phyloP scores from a whole-genome alignment of 1,284 basidiomycete species.

The Ganoderma sp. region DNA sequence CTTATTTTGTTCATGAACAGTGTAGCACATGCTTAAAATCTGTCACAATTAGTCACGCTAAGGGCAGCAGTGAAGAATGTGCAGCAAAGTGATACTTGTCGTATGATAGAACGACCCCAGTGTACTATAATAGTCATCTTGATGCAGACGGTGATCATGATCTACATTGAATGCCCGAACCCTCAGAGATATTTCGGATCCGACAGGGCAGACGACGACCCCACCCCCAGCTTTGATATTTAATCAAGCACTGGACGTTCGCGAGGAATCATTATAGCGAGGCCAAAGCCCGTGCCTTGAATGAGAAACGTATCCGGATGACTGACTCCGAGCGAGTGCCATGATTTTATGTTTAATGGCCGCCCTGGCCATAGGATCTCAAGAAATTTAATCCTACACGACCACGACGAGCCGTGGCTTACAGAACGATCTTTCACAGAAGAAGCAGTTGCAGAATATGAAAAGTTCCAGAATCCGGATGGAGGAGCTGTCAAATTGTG shows the following conservation, averaged over 20 bases:
- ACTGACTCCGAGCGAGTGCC: too few species aligned
- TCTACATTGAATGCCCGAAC: neutral
- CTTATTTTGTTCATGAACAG: neutral
- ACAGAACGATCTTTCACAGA: neutral
- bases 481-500: neutral
- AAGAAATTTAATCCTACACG: too few species aligned
- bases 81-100: neutral
- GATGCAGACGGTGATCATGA: neutral
- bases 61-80: neutral
- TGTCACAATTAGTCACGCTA: neutral
- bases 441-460: too few species aligned
- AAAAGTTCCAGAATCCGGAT: neutral
- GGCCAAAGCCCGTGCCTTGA: too few species aligned
- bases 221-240: too few species aligned
- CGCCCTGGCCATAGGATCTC: too few species aligned
- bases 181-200: neutral
- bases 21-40: neutral
- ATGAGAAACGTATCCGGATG: too few species aligned
- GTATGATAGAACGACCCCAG: neutral
- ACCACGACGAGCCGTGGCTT: neutral
- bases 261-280: too few species aligned
- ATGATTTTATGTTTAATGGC: too few species aligned
- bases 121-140: too few species aligned
- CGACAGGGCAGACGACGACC: too few species aligned
- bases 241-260: too few species aligned